Evolutionary conservation across 176 grass and related monocot genomes (phyloP).

Genomic region (Chrysopogon serrulatus): DNA sequence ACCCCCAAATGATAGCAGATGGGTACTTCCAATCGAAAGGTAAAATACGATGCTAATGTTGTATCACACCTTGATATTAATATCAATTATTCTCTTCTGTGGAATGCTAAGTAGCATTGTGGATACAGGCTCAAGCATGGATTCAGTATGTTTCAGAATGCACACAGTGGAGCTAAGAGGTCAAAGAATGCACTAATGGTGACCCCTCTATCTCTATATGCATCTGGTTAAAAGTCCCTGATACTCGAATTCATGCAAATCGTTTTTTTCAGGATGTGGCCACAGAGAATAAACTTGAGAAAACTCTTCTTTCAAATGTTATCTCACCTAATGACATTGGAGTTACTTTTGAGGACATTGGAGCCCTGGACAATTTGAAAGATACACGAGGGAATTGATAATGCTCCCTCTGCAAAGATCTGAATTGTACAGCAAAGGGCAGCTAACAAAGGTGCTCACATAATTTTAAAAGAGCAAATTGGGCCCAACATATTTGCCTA

Average conservation of each 20-base stretch:
- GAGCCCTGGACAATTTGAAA: conserved; percentile 82
- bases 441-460: conserved; percentile 65
- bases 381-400: conserved; percentile 55
- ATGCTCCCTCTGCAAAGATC: conserved; percentile 81
- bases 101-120: conserved; percentile 25
- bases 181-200: conserved; percentile 73
- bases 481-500: not conserved
- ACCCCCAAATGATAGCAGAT: conserved; percentile 4
- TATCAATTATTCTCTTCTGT: not conserved
- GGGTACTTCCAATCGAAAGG: conserved; percentile 31
- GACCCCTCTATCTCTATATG: not conserved
- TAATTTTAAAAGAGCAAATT: not conserved
- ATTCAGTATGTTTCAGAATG: conserved; percentile 41
- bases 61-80: not conserved
- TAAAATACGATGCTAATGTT: not conserved
- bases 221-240: conserved; percentile 4
- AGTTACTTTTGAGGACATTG: conserved; percentile 80
- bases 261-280: conserved; percentile 66
- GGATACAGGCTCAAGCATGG: conserved; percentile 62
- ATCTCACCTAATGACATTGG: conserved; percentile 77
- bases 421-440: conserved; percentile 66
- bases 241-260: not conserved
- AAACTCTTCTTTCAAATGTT: conserved; percentile 59
- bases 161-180: conserved; percentile 46
- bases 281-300: conserved; percentile 74